Evolutionary conservation across 2,329 filamentous ascomycete genomes (phyloP).

Genomic region (Colletotrichum tamarilloi): DNA sequence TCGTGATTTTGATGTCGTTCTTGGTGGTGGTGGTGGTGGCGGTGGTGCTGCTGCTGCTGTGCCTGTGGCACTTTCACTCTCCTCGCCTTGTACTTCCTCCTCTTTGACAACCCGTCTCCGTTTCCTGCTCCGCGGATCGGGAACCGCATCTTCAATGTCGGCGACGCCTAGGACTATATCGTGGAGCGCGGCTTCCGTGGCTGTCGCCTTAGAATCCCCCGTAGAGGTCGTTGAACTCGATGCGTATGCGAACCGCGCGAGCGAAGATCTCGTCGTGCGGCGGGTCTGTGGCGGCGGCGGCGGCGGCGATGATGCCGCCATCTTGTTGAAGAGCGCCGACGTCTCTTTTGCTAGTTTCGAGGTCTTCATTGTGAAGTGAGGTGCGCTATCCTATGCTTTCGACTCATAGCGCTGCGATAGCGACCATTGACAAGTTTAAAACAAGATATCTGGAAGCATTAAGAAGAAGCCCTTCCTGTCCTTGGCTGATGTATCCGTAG

Average conservation of each 20-base stretch:
- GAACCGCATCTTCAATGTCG: slow-evolving; percentile 69
- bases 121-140: slow-evolving; percentile 51
- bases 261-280: slow-evolving; percentile 60
- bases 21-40: slow-evolving; percentile 8
- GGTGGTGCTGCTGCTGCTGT: slow-evolving; percentile 30
- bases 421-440: too few species aligned
- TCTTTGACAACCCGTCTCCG: slow-evolving; percentile 53
- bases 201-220: slow-evolving; percentile 36
- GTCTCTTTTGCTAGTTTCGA: slow-evolving; percentile 70
- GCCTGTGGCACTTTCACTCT: too few species aligned
- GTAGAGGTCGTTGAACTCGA: slow-evolving; percentile 39
- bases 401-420: too few species aligned
- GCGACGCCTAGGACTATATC: slow-evolving; percentile 25
- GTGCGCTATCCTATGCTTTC: too few species aligned
- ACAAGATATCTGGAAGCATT: too few species aligned
- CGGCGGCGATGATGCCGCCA: not conserved
- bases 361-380: slow-evolving; percentile 59
- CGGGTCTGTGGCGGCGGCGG: slow-evolving; percentile 48
- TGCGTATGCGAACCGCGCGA: slow-evolving; percentile 59
- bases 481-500: not conserved
- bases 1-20: not conserved
- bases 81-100: slow-evolving; percentile 42
- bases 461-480: too few species aligned
- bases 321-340: slow-evolving; percentile 60
- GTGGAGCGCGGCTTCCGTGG: not conserved